Evolutionary conservation across 306 rosid genomes (phyloP), one percentile per base, ranked within the genome.

Genomic region (Dryas drummondii): DNA sequence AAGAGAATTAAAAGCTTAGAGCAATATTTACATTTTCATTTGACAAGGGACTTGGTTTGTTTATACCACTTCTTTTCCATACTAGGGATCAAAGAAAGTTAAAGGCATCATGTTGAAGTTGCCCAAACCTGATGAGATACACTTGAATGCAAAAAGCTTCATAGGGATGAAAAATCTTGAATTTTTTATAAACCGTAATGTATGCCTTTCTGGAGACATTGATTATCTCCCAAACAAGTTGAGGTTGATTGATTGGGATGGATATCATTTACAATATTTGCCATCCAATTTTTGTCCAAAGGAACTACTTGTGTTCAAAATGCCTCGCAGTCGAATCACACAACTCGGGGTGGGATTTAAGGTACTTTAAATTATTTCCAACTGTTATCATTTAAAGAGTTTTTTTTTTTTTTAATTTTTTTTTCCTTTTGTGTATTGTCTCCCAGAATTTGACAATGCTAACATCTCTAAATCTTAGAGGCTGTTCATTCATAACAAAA

Each of bases 231-330:
- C 86, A 7, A 68, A 47, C 10, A 2, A 68, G 26, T 7, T 68
- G 58, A 68, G 59, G 46, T 27, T 84, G 56, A 80, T 83, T 56
- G 60, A 68, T 19, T 87, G 91, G 88, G 46, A 46, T 49, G 40
- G 46, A 47, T 84, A 81, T 69, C 85, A 84, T 4, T 70, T 50
- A 32, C 59, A 59, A 12, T 62, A 16, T 71, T 73, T 84, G 22
- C 91, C 88, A 2, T 44, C 59, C 2, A 69, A 68, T 68, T 84
- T 84, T 76, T 40, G 63, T 61, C 82, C 88, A 3, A 45, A 44
- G 63, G 19, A 78, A 16, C 88, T 84, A 53, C 72, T 73, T 66
- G 66, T n/a, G 9, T 80, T 86, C 63, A 44, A 47, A 5, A 48
- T 86, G 74, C 80, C 69, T 0, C 1, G 60, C 17, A 81, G 88